Conservation (phyloP, 148 eudicot species). For the Amaranthus cruentus region DNA sequence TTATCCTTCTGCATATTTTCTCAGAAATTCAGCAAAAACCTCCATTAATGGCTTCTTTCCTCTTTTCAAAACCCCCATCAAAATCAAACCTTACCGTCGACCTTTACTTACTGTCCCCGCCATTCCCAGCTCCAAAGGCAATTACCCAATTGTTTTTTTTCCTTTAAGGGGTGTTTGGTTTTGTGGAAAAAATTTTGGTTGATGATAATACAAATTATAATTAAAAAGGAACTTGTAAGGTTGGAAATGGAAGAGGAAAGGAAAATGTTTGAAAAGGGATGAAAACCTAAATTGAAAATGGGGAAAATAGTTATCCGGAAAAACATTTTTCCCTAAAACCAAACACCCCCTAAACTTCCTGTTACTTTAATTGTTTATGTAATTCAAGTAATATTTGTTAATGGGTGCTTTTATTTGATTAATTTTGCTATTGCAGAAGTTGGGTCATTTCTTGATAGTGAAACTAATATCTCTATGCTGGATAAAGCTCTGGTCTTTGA, state of each 20-base stretch:
- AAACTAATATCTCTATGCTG: constrained; percentile 32
- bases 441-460: constrained; percentile 25
- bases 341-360: not conserved
- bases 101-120: constrained; percentile 25
- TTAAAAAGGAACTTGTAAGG: too few species aligned
- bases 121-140: constrained; percentile 38
- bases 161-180: too few species aligned
- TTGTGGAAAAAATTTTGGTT: not conserved
- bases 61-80: constrained; percentile 6
- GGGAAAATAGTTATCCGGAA: too few species aligned
- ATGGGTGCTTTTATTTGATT: not conserved
- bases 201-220: too few species aligned
- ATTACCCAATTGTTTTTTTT: not conserved
- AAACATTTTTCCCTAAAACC: too few species aligned
- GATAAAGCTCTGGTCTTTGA: constrained; percentile 60
- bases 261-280: too few species aligned
- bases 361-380: not conserved
- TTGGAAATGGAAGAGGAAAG: too few species aligned
- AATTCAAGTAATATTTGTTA: not conserved
- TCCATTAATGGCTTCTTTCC: not conserved
- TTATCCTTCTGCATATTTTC: not conserved
- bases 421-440: constrained; percentile 29
- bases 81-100: not conserved
- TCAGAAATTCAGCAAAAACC: not conserved
- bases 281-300: too few species aligned